Conservation (phyloP, 2,329 filamentous ascomycete genomes). For the Claviceps humidiphila region DNA sequence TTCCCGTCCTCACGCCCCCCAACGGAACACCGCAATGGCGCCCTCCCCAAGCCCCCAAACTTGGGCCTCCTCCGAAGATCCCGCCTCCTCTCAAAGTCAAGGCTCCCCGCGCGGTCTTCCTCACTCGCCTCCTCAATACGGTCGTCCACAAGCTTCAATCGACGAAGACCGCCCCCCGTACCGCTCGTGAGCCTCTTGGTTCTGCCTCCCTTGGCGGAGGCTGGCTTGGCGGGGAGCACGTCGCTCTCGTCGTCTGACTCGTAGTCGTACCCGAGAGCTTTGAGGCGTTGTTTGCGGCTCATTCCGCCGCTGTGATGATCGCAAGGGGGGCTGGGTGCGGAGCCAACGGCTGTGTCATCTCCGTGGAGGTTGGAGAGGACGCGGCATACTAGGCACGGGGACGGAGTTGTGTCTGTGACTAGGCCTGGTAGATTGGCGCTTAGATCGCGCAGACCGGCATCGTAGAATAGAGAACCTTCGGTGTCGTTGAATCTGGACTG, state of each 20-base stretch:
- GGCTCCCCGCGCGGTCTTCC: constrained; percentile 1
- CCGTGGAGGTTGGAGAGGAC: constrained; percentile 4
- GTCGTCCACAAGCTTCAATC: constrained; percentile 6
- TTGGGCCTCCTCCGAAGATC: constrained; percentile 2
- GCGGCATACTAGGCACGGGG: constrained; percentile 8
- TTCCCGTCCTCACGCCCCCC: neutral
- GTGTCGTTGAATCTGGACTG: constrained; percentile 14
- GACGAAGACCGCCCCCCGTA: constrained; percentile 4
- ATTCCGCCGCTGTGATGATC: constrained; percentile 5
- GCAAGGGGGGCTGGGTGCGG: constrained; percentile 1
- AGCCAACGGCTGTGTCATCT: too few species aligned
- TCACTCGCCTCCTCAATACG: constrained; percentile 6
- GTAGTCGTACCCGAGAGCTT: constrained; percentile 13
- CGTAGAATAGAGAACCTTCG: constrained; percentile 24
- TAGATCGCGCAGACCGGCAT: constrained; percentile 20
- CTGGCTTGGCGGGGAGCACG: neutral
- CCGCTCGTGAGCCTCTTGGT: constrained; percentile 6
- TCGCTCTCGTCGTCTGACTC: constrained; percentile 11
- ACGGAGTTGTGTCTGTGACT: constrained; percentile 1
- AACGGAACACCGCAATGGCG: neutral
- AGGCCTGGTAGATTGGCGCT: constrained; percentile 21
- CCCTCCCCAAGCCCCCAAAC: neutral
- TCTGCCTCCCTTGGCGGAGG: neutral
- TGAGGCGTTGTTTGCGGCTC: constrained; percentile 11
- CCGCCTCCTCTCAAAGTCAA: neutral